Evolutionary conservation across 306 rosid species (phyloP).

Genomic region (Cicer chorassanicum): DNA sequence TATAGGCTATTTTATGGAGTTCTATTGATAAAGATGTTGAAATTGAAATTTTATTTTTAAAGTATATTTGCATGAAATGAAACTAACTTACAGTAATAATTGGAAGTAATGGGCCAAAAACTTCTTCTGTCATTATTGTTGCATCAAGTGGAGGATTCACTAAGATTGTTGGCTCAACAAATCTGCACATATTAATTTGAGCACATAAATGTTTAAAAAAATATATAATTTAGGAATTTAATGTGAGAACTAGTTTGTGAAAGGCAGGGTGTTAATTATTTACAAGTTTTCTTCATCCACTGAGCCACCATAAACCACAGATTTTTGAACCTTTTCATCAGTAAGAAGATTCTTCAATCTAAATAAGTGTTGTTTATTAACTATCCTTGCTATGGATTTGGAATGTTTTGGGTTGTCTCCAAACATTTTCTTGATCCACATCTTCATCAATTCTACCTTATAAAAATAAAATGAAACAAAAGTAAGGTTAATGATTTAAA

Average conservation of each 20-base stretch:
- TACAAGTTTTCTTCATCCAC: constrained; percentile 74
- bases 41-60: not conserved
- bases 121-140: constrained; percentile 70
- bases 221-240: not conserved
- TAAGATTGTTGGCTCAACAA: constrained; percentile 80
- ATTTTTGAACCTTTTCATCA: constrained; percentile 51
- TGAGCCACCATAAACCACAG: constrained; percentile 72
- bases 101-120: constrained; percentile 86
- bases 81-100: constrained; percentile 68
- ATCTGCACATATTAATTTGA: constrained; percentile 52
- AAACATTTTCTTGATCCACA: constrained; percentile 59
- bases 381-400: constrained; percentile 61
- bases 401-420: constrained; percentile 62
- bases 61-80: not conserved
- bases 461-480: constrained; percentile 29
- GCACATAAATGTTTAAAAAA: not conserved
- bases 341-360: constrained; percentile 64
- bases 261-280: constrained; percentile 15
- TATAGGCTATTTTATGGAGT: not conserved
- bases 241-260: not conserved
- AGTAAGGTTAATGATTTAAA: constrained; percentile 1
- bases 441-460: constrained; percentile 64
- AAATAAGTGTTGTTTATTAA: constrained; percentile 61
- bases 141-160: constrained; percentile 73
- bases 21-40: not conserved